phyloP scores from a whole-genome alignment of 1,284 basidiomycete species.

The Austroboletus niveus region DNA sequence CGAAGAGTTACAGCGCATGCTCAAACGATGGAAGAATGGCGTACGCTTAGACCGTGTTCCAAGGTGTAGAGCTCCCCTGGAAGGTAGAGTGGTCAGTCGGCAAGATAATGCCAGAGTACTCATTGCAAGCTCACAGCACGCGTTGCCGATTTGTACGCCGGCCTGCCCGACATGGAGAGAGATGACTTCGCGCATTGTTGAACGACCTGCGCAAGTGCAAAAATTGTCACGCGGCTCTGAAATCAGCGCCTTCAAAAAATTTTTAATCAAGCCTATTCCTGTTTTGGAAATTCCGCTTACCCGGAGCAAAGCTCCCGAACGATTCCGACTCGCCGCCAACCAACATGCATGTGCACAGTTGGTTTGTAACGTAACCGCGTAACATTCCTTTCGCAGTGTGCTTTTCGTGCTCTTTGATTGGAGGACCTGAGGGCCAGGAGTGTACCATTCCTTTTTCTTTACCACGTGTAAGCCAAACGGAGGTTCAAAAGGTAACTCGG shows the following conservation, averaged over 20 bases:
- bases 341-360: too few relatives aligned
- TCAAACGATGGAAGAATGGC: slow-evolving; percentile 1
- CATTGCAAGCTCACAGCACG: slow-evolving; percentile 67
- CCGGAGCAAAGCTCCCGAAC: not conserved
- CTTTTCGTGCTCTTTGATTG: too few relatives aligned
- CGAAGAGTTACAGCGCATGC: slow-evolving; percentile 1
- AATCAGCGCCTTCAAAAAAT: slow-evolving; percentile 11
- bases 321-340: too few relatives aligned
- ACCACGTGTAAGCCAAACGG: too few relatives aligned
- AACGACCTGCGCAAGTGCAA: not conserved
- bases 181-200: slow-evolving; percentile 82
- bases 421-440: too few relatives aligned
- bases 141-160: slow-evolving; percentile 94
- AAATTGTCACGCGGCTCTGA: not conserved
- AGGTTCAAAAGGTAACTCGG: too few relatives aligned
- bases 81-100: slow-evolving; percentile 2
- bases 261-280: slow-evolving; percentile 17
- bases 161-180: slow-evolving; percentile 92
- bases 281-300: slow-evolving; percentile 27
- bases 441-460: too few relatives aligned
- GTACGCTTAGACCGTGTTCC: slow-evolving; percentile 95
- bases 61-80: slow-evolving; percentile 83
- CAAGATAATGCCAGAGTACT: not conserved
- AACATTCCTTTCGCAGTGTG: too few relatives aligned
- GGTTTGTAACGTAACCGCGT: too few relatives aligned